Conservation (phyloP, 495 filamentous ascomycete genomes). For the Pseudevernia furfuracea region DNA sequence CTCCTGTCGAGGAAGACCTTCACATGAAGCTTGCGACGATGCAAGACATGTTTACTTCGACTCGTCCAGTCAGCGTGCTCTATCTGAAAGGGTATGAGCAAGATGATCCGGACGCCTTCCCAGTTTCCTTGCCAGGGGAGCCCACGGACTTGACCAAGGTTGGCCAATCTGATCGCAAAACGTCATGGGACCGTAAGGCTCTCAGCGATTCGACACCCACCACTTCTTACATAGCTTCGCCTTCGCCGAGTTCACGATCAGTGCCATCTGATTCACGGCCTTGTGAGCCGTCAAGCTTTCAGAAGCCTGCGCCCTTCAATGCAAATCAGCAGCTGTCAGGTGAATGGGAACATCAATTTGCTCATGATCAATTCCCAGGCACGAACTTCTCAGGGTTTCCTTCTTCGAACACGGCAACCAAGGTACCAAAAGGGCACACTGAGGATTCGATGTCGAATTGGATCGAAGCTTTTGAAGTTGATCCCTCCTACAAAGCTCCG, state of each 20-base stretch:
- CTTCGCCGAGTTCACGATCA: slow-evolving; percentile 58
- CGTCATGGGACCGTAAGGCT: slow-evolving; percentile 48
- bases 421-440: slow-evolving; percentile 39
- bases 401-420: slow-evolving; percentile 35
- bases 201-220: slow-evolving; percentile 45
- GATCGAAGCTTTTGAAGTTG: slow-evolving; percentile 89
- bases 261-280: slow-evolving; percentile 41
- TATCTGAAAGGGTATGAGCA: slow-evolving; percentile 73
- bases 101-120: slow-evolving; percentile 85
- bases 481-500: slow-evolving; percentile 76
- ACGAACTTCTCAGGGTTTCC: slow-evolving; percentile 16
- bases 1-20: slow-evolving; percentile 78
- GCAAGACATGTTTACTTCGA: slow-evolving; percentile 95
- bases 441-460: slow-evolving; percentile 58
- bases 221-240: slow-evolving; percentile 62
- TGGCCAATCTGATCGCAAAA: slow-evolving; percentile 45
- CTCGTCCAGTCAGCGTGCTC: slow-evolving; percentile 73
- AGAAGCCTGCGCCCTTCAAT: slow-evolving; percentile 11
- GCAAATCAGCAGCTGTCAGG: slow-evolving; percentile 26
- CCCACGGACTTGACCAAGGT: slow-evolving; percentile 50
- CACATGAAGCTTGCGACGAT: slow-evolving; percentile 73
- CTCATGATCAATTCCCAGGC: slow-evolving; percentile 42
- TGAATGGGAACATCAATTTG: slow-evolving; percentile 43
- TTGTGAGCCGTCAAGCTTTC: slow-evolving; percentile 13
- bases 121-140: slow-evolving; percentile 68